A percentile compares a stretch with the other conserved stretches of the same genome.
These are phyloP conservation scores for Escallonia rubra DNA, from an alignment of 129 eudicot genomes.

Conservation along the genomic window DNA sequence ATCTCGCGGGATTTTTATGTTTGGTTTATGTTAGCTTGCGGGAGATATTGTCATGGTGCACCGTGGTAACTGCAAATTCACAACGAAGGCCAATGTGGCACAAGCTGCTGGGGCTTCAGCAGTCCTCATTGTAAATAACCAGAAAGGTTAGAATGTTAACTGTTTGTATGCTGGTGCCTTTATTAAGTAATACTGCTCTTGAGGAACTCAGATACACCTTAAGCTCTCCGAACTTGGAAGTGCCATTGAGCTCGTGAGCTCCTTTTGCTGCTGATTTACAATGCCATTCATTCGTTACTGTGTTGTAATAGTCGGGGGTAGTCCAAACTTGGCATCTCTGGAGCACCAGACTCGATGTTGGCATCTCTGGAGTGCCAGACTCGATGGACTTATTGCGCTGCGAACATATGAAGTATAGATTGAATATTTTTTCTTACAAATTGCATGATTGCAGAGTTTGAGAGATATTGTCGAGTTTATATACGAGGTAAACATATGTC, in stretches of 20 bases:
- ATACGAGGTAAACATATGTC: too few relatives aligned
- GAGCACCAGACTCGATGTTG: not conserved
- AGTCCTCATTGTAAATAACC: slow-evolving; percentile 70
- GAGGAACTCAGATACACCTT: not conserved
- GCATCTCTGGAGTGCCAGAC: not conserved
- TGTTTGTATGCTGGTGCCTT: not conserved
- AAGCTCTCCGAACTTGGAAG: not conserved
- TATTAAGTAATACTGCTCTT: not conserved
- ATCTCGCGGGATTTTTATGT: not conserved
- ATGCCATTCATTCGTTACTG: not conserved
- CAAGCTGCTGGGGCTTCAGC: slow-evolving; percentile 99
- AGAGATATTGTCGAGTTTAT: too few relatives aligned
- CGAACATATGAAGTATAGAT: not conserved
- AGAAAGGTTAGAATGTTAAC: slow-evolving; percentile 42
- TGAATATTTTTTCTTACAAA: too few relatives aligned
- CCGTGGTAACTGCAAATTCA: slow-evolving; percentile 85
- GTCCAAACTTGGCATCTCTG: not conserved
- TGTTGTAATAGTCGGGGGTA: not conserved
- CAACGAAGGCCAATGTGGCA: slow-evolving; percentile 77
- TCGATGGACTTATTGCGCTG: not conserved
- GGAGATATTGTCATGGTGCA: slow-evolving; percentile 83
- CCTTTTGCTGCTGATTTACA: not conserved
- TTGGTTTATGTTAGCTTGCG: slow-evolving; percentile 45
- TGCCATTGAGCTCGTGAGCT: too few relatives aligned
- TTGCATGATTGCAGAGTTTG: too few relatives aligned